Evolutionary conservation across 2,329 filamentous ascomycete genomes (phyloP).

Genomic region (Scytalidium sp.): DNA sequence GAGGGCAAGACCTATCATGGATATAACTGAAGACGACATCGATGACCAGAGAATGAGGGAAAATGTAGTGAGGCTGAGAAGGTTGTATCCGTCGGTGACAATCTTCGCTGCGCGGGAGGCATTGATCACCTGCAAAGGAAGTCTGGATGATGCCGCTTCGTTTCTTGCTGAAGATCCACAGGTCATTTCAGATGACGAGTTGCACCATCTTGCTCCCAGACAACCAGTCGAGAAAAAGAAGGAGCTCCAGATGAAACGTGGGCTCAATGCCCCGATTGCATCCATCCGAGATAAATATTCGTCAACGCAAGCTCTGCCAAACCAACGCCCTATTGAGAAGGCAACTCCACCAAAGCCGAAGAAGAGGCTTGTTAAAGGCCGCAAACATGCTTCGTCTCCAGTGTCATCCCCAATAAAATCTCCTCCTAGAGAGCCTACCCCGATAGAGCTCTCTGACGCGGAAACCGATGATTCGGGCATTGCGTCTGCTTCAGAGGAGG

Average conservation of each 20-base stretch:
- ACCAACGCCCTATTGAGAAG: conserved; percentile 16
- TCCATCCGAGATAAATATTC: conserved; percentile 59
- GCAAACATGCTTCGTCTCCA: conserved; percentile 23
- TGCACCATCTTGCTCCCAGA: conserved; percentile 13
- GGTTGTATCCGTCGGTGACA: conserved; percentile 42
- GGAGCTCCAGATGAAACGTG: conserved; percentile 50
- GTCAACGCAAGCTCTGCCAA: conserved; percentile 36
- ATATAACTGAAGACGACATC: conserved; percentile 46
- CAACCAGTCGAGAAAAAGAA: conserved; percentile 21
- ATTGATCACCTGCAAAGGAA: conserved; percentile 45
- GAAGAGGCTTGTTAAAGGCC: conserved; percentile 28
- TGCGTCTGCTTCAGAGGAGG: conserved; percentile 31
- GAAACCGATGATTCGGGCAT: conserved; percentile 27
- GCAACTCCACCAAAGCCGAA: conserved; percentile 26
- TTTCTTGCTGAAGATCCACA: conserved; percentile 42
- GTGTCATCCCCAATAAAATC: conserved; percentile 13
- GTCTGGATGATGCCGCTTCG: conserved; percentile 52
- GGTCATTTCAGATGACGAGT: conserved; percentile 31
- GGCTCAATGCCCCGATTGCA: conserved; percentile 49
- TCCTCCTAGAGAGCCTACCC: conserved; percentile 17
- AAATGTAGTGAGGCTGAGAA: conserved; percentile 50
- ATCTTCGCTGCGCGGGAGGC: conserved; percentile 46
- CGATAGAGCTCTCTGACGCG: conserved; percentile 18
- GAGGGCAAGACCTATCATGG: conserved; percentile 41
- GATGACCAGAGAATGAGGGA: conserved; percentile 42